Evolutionary conservation across 768 basidiomycete species (phyloP), one percentile per base, ranked within the genome.

Genomic region (Cubamyces sp.): DNA sequence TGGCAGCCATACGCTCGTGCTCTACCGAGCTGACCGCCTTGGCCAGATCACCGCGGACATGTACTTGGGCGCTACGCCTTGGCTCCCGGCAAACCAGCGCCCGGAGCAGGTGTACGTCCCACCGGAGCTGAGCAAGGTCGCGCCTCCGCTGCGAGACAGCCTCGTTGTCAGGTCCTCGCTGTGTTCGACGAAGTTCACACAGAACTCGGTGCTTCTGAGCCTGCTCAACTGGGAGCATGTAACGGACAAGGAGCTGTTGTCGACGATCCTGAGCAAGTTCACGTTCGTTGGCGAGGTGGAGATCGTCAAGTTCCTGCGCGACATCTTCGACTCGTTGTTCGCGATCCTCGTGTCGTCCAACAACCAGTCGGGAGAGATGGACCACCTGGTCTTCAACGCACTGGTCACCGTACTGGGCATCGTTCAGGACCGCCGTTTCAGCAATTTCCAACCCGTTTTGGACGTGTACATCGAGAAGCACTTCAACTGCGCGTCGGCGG

Each of bases 251-350:
- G 87, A 88, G 9, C 72, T 84, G 12, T 81, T 98, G 18, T 80
- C 87, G 3, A 83, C 86, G 0, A 84, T 92, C 14, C 83, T 98
- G 55, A 81, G 83, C 64, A 87, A 92, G 74, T 94, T 98, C 73
- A 88, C 90, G 3, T 98, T 95, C 71, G 94, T 95, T 18, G 89
- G 91, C 9, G 96, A 98, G 74, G 89, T 92, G 18, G 96, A 98
- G 75, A 94, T 96, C 39, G 91, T 96, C 73, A 96, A 95, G 73
- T 96, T 94, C 74, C 80, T 94, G 19, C 85, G 90, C 25, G 87
- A 93, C 70, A 92, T 96, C 64, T 94, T 98, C 71, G 94, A 98
- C 70, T 86, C 95, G 0, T 85, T 98, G 8, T 98, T 98, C 72
- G 89, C 86, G 16, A 94, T 98, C 64, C 81, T 98, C 51, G 80